Base-by-base conservation (phyloP, 179 eudicot species). In the Silene vulgaris region DNA sequence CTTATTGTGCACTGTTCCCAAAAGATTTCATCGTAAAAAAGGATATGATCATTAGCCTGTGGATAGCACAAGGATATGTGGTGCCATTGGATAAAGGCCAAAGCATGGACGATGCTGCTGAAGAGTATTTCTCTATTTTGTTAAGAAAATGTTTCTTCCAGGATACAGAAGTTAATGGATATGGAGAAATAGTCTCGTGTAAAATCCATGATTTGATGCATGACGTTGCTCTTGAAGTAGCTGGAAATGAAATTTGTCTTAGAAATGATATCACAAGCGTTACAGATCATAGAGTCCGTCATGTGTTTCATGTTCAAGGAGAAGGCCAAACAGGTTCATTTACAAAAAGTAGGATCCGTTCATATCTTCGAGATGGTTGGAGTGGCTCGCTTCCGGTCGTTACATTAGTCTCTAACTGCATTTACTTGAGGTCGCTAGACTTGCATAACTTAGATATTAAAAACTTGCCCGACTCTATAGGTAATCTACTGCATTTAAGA, bases 151-250 rank as follows among this genome's bases (percentile, higher is more conserved):
- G 78, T 13, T 77, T 81, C 37, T 73, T 81, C 52, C 70, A 81
- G 70, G 37, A 63, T 21, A 12, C 70, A 0, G 28, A 60, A 7
- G 12, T 69, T 13, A 60, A 63, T 17, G n/a, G 32, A 26, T 73
- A 20, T 64, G 40, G 17, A 8, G 54, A 23, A 8, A 50, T 17
- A 8, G 9, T 43, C 1, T 35, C 76, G 1, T 81, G 30, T n/a
- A 78, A 77, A 70, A 77, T 81, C 69, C 84, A 81, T 64, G 81
- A 81, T 65, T 71, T 81, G 19, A 57, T 78, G 30, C 81, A 71
- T 23, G 81, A 74, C 17, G 78, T 81, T 35, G 76, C 81, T 23
- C 28, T 35, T 65, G 35, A 37, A 20, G 69, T 81, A 12, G 73
- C 77, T 0, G 66, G 75, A 32, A 73, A 29, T 59, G 75, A 57